phyloP scores from a whole-genome alignment of 108 stramenopile species.

The Conticribra guillardii region DNA sequence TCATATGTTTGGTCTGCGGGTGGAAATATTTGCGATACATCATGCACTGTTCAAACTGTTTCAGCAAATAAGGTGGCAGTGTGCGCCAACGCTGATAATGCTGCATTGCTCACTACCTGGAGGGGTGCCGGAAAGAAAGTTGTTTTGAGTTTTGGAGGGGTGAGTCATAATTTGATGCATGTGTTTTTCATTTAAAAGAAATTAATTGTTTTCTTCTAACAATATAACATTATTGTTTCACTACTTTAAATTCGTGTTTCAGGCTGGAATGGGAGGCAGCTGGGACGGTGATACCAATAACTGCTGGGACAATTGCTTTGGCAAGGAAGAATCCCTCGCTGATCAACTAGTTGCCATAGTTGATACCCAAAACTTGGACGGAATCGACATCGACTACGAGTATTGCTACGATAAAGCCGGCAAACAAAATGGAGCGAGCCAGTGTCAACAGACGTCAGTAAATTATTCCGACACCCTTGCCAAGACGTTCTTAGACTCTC shows the following conservation, averaged over 20 bases:
- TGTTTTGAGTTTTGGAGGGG: slow-evolving; percentile 56
- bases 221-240: not conserved
- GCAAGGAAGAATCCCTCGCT: slow-evolving; percentile 56
- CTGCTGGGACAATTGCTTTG: slow-evolving; percentile 80
- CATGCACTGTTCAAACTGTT: slow-evolving; percentile 44
- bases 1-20: slow-evolving; percentile 45
- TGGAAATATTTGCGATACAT: slow-evolving; percentile 44
- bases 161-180: not conserved
- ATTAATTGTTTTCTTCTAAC: not conserved
- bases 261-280: too few relatives aligned
- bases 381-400: slow-evolving; percentile 74
- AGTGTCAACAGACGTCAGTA: slow-evolving; percentile 14
- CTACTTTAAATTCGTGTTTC: not conserved
- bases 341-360: slow-evolving; percentile 51
- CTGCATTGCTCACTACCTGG: slow-evolving; percentile 19
- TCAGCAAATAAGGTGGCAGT: slow-evolving; percentile 12
- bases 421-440: slow-evolving; percentile 28
- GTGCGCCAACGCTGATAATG: slow-evolving; percentile 21
- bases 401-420: slow-evolving; percentile 58
- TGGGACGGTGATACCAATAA: slow-evolving; percentile 33
- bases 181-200: not conserved
- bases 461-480: slow-evolving; percentile 28
- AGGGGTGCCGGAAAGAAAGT: not conserved
- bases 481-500: slow-evolving; percentile 23
- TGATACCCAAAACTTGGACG: slow-evolving; percentile 51